Base-by-base conservation (phyloP, 192 early-diverging fungal species). In the Anaeromyces robustus region DNA sequence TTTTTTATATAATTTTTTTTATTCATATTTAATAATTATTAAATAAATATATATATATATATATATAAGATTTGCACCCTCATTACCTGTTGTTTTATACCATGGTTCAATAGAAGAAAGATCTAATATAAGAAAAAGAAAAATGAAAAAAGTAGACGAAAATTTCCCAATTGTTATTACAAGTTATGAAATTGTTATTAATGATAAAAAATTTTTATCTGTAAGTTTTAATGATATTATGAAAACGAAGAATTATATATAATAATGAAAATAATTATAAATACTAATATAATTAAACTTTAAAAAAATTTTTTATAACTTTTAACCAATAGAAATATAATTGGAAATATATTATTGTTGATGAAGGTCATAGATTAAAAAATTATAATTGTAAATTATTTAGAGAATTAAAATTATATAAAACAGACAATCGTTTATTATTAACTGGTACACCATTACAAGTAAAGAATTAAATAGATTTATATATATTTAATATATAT, bases 361-460 rank as follows among this genome's bases (percentile, higher is more conserved):
- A 99, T 81, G 96, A 99, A 87, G 97, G 95, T 12, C 97, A 99
- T 84, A 92, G 96, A 68, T 89, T 99, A 87, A 99, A 99, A 83
- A 99, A 99, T 87, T 86, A 95, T 85, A 92, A 97, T 81, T 96
- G 96, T 86, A 93, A 92, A 82, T 86, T 97, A 77, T 90, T 97
- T 52, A 87, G 89, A 12, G 96, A 97, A 77, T 87, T 99, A 31
- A 97, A 96, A 81, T 84, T 86, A 1, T 95, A 95, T 86, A 88
- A 92, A 59, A 91, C 91, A 78, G 92, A 93, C n/a, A 97, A 96
- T 84, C 87, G 96, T 13, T 85, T 97, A 59, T 85, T 99, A 12
- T 86, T 99, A 59, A 96, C 95, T 5, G 97, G 97, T 77, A 98
- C 97, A 68, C 97, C 97, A 19, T 86, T 99, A 43, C 94, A 94